Evolutionary conservation across 139 green algal species (phyloP), one percentile per base, ranked within the genome.

Genomic region (Chlamydomonas incerta): DNA sequence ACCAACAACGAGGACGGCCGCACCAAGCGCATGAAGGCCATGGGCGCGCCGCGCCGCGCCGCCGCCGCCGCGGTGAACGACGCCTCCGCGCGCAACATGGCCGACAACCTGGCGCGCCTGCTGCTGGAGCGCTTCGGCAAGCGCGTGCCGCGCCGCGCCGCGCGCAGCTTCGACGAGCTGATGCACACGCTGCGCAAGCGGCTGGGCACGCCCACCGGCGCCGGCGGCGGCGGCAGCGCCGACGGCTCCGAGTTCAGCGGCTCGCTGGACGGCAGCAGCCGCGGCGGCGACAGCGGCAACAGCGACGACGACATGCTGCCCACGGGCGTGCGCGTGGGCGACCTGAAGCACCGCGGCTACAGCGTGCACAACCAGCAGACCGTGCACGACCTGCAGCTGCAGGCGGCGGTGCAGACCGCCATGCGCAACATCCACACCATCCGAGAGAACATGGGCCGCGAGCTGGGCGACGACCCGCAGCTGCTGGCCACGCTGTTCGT

Each of bases 381-480:
- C 34, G 3, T 86, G 69, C 68, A 79, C 35, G 80, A 86, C 50
- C 80, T 86, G 69, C 80, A 86, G 68, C 80, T 86, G 68, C 80
- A 86, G 68, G 71, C 33, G 33, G 80, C 80, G 46, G 80, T 86
- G 34, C 80, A 86, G 57, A 71, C 34, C 52, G 80, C 80, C 34
- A 86, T 86, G 80, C 67, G 67, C 5, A 86, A 86, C 68, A 72
- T 86, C 18, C 80, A 86, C 50, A n/a, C 23, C 21, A 86, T 86
- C 34, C 80, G 80, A 0, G 68, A 86, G 68, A 79, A 77, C 67
- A 86, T 86, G 80, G 80, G 80, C 26, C 33, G 29, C 9, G 80
- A 86, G 68, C 52, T 86, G 23, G 80, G 80, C 47, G 80, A 86
- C 33, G 80, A 86, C 57, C 80, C 80, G 80, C 68, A 86, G 69